Conservation (phyloP, 495 filamentous ascomycete genomes). For the Ascobolus immersus region DNA sequence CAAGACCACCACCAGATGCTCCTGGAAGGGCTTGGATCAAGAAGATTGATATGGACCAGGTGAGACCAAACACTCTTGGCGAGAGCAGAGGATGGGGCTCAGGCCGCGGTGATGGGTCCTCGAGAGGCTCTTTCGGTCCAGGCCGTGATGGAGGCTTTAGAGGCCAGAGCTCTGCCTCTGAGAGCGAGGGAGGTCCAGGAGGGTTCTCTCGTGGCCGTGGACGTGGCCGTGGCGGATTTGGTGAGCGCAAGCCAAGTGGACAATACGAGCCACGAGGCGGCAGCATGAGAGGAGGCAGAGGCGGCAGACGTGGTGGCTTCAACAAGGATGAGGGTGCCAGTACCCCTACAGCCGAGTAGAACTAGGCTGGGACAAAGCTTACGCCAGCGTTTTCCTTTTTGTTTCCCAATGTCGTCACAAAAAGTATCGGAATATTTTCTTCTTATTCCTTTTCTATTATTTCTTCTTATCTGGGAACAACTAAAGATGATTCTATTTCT, state of each 20-base stretch:
- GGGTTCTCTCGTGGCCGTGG: constrained; percentile 11
- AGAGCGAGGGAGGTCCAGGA: constrained; percentile 1
- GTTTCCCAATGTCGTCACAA: constrained; percentile 7
- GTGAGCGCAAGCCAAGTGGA: constrained; percentile 32
- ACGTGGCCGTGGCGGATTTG: constrained; percentile 34
- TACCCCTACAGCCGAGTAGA: constrained; percentile 18
- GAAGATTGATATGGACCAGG: not conserved
- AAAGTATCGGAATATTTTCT: constrained; percentile 16
- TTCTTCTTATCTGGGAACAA: constrained; percentile 11
- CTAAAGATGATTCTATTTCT: constrained; percentile 12
- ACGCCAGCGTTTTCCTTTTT: constrained; percentile 25
- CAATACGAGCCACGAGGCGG: constrained; percentile 26
- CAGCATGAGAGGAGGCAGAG: constrained; percentile 30
- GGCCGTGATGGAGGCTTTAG: constrained; percentile 4
- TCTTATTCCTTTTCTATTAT: constrained; percentile 8
- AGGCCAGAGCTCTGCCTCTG: not conserved
- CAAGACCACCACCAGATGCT: constrained; percentile 27
- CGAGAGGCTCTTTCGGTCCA: constrained; percentile 1
- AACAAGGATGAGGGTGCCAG: constrained; percentile 17
- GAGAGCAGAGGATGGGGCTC: constrained; percentile 7
- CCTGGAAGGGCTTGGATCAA: constrained; percentile 11
- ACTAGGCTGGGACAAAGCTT: constrained; percentile 30
- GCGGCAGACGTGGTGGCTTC: constrained; percentile 14
- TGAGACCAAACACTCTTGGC: not conserved
- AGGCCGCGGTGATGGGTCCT: constrained; percentile 2